Conservation (phyloP, 148 eudicot genomes). For the Rhododendron griersonianum region DNA sequence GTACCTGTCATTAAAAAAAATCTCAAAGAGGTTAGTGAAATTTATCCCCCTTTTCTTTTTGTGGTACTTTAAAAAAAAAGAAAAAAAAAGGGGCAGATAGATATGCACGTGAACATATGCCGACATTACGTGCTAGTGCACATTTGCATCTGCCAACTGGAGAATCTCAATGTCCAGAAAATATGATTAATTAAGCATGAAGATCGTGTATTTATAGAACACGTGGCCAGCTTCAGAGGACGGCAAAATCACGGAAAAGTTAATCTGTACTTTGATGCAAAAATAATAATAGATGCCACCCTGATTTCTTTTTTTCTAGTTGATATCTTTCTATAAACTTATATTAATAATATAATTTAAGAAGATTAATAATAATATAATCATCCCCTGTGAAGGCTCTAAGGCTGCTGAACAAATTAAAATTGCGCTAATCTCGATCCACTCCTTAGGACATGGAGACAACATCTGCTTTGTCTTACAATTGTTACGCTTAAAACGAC, state of each 20-base stretch:
- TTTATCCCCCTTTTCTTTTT: no score
- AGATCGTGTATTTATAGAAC: neutral
- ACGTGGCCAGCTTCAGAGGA: neutral
- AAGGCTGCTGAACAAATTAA: conserved; percentile 22
- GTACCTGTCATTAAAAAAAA: no score
- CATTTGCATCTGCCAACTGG: conserved; percentile 24
- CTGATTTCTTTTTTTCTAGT: conserved; percentile 12
- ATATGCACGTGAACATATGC: conserved; percentile 48
- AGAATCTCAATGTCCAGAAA: conserved; percentile 24
- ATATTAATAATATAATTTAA: conserved; percentile 11
- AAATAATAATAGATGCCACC: conserved; percentile 29
- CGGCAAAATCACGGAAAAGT: conserved; percentile 31
- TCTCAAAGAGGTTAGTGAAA: no score
- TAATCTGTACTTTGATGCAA: conserved; percentile 54
- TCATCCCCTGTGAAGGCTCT: neutral
- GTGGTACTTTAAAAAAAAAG: no score
- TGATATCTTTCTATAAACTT: neutral
- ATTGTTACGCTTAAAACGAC: conserved; percentile 20
- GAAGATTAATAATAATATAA: conserved; percentile 12
- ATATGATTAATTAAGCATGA: neutral
- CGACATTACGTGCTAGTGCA: conserved; percentile 24
- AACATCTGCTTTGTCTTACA: conserved; percentile 26
- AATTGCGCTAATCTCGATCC: conserved; percentile 13
- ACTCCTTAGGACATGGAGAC: conserved; percentile 14
- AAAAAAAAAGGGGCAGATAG: no score